A percentile compares a stretch with the other conserved stretches of the same genome.
Evolutionary conservation across 2,329 filamentous ascomycete genomes (phyloP).

Genomic region (Sarocladium brachiariae): DNA sequence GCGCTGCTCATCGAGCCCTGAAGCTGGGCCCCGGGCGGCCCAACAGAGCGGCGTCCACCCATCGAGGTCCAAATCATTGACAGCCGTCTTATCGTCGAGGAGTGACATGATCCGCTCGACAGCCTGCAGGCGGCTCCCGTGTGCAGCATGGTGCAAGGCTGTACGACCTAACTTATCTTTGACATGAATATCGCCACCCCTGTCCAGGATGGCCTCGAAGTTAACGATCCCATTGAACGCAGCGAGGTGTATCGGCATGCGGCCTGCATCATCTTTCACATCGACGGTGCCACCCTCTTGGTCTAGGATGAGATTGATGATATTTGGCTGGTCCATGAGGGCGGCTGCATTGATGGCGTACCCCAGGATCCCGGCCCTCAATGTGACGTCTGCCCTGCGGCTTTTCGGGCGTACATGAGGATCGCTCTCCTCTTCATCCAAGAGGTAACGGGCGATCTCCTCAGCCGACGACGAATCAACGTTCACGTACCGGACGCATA

Average conservation of each 20-base stretch:
- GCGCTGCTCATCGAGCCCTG: not conserved
- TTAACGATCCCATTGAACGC: not conserved
- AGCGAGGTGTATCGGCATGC: not conserved
- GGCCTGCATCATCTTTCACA: not conserved
- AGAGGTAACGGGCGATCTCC: not conserved
- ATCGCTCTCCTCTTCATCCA: not conserved
- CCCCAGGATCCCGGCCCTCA: not conserved
- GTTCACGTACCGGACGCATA: not conserved
- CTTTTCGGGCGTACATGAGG: not conserved
- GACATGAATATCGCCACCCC: conserved; percentile 9
- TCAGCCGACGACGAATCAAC: not conserved
- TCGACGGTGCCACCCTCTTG: not conserved
- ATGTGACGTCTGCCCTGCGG: not conserved
- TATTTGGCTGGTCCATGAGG: not conserved
- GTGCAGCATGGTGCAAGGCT: conserved; percentile 12
- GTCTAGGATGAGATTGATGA: not conserved
- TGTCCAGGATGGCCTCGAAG: conserved; percentile 10
- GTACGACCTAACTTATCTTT: conserved; percentile 9
- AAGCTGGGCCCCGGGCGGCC: conserved; percentile 9
- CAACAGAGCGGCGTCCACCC: conserved; percentile 13
- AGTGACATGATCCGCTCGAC: conserved; percentile 10
- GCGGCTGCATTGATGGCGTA: not conserved
- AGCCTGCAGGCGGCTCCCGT: conserved; percentile 9
- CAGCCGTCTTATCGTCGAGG: conserved; percentile 7
- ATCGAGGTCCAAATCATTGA: conserved; percentile 10